Conservation (phyloP, 23 red algal genomes). For the Gracilaria domingensis region DNA sequence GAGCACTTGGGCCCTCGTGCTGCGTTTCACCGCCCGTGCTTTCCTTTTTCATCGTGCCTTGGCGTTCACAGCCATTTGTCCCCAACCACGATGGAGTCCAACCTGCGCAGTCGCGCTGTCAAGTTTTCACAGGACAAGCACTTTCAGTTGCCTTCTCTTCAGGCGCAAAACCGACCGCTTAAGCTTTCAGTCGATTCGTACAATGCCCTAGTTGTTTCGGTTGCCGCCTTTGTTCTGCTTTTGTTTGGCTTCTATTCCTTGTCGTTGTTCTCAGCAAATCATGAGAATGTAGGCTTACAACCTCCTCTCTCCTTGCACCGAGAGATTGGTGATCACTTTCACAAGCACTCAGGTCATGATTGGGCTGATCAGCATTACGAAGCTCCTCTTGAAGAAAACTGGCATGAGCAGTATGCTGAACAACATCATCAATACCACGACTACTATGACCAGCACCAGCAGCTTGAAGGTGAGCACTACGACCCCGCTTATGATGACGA, state of each 20-base stretch:
- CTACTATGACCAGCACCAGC: constrained; percentile 19
- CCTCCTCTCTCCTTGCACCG: constrained; percentile 22
- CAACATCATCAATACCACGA: neutral
- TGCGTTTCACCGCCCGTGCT: neutral
- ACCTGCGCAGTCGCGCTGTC: constrained; percentile 20
- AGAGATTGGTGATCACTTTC: constrained; percentile 26
- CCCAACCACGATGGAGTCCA: neutral
- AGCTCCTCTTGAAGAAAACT: neutral
- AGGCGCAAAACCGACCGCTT: neutral
- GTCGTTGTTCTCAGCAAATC: constrained; percentile 21
- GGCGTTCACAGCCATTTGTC: neutral
- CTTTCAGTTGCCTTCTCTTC: neutral
- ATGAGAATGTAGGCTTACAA: neutral
- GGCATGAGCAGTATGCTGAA: neutral
- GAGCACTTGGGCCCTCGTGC: neutral
- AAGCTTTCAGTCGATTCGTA: constrained; percentile 28
- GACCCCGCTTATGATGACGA: constrained; percentile 16
- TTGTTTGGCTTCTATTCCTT: constrained; percentile 44
- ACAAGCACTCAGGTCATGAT: neutral
- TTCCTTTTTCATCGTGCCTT: neutral
- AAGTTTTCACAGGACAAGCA: constrained; percentile 5
- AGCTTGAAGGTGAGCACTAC: constrained; percentile 9
- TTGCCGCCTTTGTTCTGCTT: constrained; percentile 30
- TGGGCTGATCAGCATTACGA: constrained; percentile 23
- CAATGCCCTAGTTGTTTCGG: constrained; percentile 13